Base-by-base conservation (phyloP, 208 protist genomes). In the Endotrypanum monterogeii region DNA sequence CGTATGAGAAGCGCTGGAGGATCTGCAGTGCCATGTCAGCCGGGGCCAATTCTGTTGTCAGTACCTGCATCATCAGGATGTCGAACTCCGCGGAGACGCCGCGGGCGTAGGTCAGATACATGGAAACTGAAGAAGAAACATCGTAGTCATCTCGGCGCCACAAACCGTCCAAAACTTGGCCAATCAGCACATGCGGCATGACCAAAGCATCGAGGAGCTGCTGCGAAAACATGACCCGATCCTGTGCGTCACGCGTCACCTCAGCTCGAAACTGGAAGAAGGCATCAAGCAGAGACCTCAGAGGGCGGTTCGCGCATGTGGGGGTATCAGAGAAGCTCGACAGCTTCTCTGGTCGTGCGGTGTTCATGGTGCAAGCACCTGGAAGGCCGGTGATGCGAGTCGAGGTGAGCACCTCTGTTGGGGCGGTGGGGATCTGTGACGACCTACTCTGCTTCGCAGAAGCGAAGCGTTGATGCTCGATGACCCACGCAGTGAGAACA, bases 121-220 rank as follows among this genome's bases (percentile, higher is more conserved):
- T 78, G 54, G 70, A 67, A 57, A 37, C 41, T 28, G 67, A 67
- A 8, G 55, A 60, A 41, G 71, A 37, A 50, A 92, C 83, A 37
- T 85, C 72, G 66, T 79, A 83, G 46, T 87, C 81, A 61, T 83
- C 79, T 16, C 85, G 83, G 3, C 77, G 80, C 90, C 90, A 95
- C 48, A 92, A 57, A 0, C 88, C 88, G 30, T 82, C 72, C 18
- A 86, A 67, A 1, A 91, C 73, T 56, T 94, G 90, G 20, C 82
- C 73, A 0, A 80, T 51, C 39, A 96, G 69, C 67, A 95, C 92
- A 46, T 87, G 82, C 16, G 90, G 92, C 92, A 95, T 93, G 55
- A 94, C 81, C 37, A 89, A 78, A 2, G 84, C 51, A 70, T 94
- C 90, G 41, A 96, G 71, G 65, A 87, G 84, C 51, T 86, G 71